These are phyloP conservation scores for Heterobasidion occidentale DNA, from an alignment of 1,284 basidiomycete genomes.

Conservation along the genomic window DNA sequence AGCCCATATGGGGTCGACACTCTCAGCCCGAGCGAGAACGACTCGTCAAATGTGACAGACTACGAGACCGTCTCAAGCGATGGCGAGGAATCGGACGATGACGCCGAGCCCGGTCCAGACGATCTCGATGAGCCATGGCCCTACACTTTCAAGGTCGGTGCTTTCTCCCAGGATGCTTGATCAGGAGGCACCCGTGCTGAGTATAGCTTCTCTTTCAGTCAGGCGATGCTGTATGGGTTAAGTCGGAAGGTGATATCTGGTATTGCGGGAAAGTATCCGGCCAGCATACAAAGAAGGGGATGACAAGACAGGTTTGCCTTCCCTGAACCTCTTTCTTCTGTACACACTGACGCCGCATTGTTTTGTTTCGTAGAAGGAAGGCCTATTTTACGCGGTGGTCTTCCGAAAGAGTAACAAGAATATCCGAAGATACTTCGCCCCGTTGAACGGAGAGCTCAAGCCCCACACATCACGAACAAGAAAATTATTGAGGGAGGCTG, in stretches of 20 bases:
- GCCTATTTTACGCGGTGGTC: constrained; percentile 43
- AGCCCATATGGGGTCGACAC: too few species aligned
- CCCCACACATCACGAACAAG: constrained; percentile 37
- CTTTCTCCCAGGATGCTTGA: neutral
- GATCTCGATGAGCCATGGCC: constrained; percentile 46
- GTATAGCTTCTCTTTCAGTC: constrained; percentile 21
- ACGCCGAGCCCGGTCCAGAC: constrained; percentile 25
- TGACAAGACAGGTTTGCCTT: constrained; percentile 33
- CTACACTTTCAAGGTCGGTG: constrained; percentile 43
- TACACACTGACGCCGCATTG: neutral
- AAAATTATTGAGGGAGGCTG: constrained; percentile 33
- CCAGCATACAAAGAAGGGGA: constrained; percentile 32
- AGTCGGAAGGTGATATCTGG: constrained; percentile 41
- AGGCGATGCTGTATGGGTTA: constrained; percentile 46
- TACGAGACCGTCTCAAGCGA: neutral
- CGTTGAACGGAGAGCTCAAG: constrained; percentile 57
- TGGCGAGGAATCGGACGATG: constrained; percentile 2
- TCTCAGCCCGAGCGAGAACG: neutral
- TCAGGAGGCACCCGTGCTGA: neutral
- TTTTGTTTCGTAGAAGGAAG: constrained; percentile 28
- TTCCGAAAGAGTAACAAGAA: constrained; percentile 24
- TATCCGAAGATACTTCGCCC: constrained; percentile 48
- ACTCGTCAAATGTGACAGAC: neutral
- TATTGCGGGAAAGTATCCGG: constrained; percentile 37
- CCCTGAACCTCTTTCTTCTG: constrained; percentile 4